Evolutionary conservation across 2,329 filamentous ascomycete species (phyloP), one percentile per base, ranked within the genome.

Genomic region (Nigrospora sphaerica): DNA sequence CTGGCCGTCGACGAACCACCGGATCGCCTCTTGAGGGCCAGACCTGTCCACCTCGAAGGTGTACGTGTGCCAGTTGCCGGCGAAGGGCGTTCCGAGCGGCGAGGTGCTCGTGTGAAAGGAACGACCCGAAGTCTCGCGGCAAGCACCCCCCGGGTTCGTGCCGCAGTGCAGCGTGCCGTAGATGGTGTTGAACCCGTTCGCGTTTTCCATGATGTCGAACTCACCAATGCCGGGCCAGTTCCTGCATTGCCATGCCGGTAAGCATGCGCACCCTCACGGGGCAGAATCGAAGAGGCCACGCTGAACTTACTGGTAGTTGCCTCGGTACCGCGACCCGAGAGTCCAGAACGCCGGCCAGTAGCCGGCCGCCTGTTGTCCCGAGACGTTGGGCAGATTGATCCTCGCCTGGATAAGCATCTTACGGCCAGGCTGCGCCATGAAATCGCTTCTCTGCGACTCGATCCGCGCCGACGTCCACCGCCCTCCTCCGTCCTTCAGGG

Each of bases 281-380:
- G 23, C 4, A 6, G 7, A 28, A 28, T 17, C 19, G 13, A 4
- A 23, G n/a, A 39, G 16, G 13, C n/a, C 6, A 17, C 19, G 38
- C 16, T 17, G n/a, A n/a, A 32, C 43, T 45, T 9, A 45, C 38
- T 34, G 38, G 40, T 66, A 66, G 49, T 68, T 62, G 31, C 54
- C 57, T 42, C 70, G 62, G 57, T 64, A 71, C 2, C 49, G 54
- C 4, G 58, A 49, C 6, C 71, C 70, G 18, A 74, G 62, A 13
- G 64, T 58, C 71, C 70, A 74, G 51, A 74, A 73, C 0, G 70
- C 71, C 0, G 66, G 67, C 71, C 72, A 74, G 56, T 72, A 51
- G 6, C 53, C 53, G 13, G 39, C 37, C 10, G 52, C 49, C 19
- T 47, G 42, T 6, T 32, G 23, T 28, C 23, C 23, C 23, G 23